These are phyloP conservation scores for Teratosphaeria destructans DNA, from an alignment of 2,329 filamentous ascomycete species.

Conservation along the genomic window DNA sequence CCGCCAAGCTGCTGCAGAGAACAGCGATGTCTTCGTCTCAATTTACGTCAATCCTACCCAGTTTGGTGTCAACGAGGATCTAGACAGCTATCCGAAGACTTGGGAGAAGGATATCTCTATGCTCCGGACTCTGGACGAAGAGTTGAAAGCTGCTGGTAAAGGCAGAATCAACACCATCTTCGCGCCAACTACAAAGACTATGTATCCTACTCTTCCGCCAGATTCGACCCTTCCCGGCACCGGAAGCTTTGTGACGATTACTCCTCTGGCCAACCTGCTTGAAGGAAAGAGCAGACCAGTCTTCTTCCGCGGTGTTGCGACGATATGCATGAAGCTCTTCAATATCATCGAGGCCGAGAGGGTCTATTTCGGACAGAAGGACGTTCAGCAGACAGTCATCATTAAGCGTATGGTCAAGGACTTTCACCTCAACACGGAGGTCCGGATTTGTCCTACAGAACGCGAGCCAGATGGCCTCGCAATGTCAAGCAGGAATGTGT, in stretches of 20 bases:
- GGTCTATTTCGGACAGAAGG: slow-evolving; percentile 95
- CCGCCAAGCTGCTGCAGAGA: slow-evolving; percentile 70
- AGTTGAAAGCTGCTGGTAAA: slow-evolving; percentile 45
- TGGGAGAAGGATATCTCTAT: slow-evolving; percentile 67
- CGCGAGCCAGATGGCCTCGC: slow-evolving; percentile 76
- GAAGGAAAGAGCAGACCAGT: slow-evolving; percentile 82
- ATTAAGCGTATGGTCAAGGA: slow-evolving; percentile 80
- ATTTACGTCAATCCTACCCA: slow-evolving; percentile 96
- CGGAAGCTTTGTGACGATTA: slow-evolving; percentile 86
- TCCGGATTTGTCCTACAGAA: slow-evolving; percentile 64
- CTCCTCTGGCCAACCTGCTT: slow-evolving; percentile 67
- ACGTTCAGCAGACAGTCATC: slow-evolving; percentile 90
- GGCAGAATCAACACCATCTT: slow-evolving; percentile 77
- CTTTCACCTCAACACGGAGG: slow-evolving; percentile 66
- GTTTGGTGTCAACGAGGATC: slow-evolving; percentile 81
- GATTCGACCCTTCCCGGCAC: slow-evolving; percentile 61
- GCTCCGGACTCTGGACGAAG: slow-evolving; percentile 57
- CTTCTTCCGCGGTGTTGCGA: slow-evolving; percentile 93
- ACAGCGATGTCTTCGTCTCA: slow-evolving; percentile 77
- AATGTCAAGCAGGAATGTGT: slow-evolving; percentile 87
- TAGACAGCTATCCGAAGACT: slow-evolving; percentile 80
- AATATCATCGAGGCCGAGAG: slow-evolving; percentile 68
- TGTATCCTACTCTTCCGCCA: slow-evolving; percentile 79
- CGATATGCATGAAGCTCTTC: slow-evolving; percentile 90
- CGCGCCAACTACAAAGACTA: slow-evolving; percentile 67